Base-by-base conservation (phyloP, 2,329 filamentous ascomycete genomes). In the Apiospora phragmitis region DNA sequence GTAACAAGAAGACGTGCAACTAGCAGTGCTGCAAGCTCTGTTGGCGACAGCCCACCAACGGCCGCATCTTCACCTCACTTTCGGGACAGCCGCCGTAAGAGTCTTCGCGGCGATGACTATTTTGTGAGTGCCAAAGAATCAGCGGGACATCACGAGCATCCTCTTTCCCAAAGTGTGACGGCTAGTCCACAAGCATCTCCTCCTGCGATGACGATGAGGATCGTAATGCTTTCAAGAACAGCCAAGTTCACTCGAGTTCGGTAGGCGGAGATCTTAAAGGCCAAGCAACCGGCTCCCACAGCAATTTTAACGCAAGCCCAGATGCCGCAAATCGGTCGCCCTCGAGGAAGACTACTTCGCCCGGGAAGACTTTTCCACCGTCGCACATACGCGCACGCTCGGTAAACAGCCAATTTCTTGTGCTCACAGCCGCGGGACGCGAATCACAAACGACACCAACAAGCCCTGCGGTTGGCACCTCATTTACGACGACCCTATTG, bases 91-190 rank as follows among this genome's bases (percentile, higher is more conserved):
- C 78, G 88, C 79, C 80, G 91, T 81, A 79, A 84, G 82, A 84
- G 87, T 79, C 74, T 90, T 75, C 79, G 88, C 77, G 74, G 86
- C 76, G 81, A 90, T 81, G 80, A 89, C 81, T 88, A 87, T 75
- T 89, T 90, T 72, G 78, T 83, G 32, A 82, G 80, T 67, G 75
- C 83, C 29, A 83, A 80, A 43, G 83, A 86, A 76, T 76, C 75
- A 83, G 85, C 38, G 8, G 55, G 41, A 75, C 85, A 87, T 68
- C 81, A 83, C 67, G 92, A 94, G 69, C 93, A 95, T 79, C 93
- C 93, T 26, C 82, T 95, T 55, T 90, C 93, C 24, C 91, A 93
- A 75, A 95, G 92, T 78, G 87, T 93, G 67, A 90, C 89, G 45
- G 92, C 89, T 24, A 93, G 90, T 76, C 93, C 92, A 1, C 89